A percentile compares a stretch with the other conserved stretches of the same genome.
Evolutionary conservation across 306 rosid genomes (phyloP).

Genomic region (Trichosanthes cucumerina): DNA sequence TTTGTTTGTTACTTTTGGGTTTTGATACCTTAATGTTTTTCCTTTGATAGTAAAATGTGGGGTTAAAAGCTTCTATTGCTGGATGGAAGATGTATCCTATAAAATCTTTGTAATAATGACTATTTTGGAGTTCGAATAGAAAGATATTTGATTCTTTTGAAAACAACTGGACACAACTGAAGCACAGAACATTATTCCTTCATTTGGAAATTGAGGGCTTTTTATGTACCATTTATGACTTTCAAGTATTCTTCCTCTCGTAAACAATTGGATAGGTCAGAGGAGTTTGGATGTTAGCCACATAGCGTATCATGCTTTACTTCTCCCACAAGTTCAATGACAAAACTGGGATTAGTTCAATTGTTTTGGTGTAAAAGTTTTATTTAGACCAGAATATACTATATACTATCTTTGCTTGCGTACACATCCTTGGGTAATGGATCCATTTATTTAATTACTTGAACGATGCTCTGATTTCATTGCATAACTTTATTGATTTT

Average conservation of each 20-base stretch:
- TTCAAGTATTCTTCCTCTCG: neutral
- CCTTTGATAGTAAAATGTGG: neutral
- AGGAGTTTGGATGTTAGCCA: neutral
- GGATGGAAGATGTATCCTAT: too few species aligned
- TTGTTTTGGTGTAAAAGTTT: neutral
- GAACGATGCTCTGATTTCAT: neutral
- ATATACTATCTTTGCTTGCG: neutral
- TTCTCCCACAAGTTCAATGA: neutral
- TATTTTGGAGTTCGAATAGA: too few species aligned
- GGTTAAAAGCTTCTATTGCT: too few species aligned
- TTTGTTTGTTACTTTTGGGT: neutral
- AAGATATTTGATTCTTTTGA: too few species aligned
- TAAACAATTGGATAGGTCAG: neutral
- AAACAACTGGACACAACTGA: neutral
- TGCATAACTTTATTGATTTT: neutral
- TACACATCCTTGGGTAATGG: neutral
- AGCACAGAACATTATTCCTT: neutral
- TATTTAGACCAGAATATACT: neutral
- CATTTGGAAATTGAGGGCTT: neutral
- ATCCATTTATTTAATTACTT: neutral
- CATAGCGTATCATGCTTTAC: neutral
- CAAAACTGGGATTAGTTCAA: neutral
- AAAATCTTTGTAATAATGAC: too few species aligned
- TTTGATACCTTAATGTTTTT: neutral
- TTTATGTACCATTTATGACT: neutral